Evolutionary conservation across 352 stramenopile genomes (phyloP), one percentile per base, ranked within the genome.

Genomic region (Globisporangium yorkense): DNA sequence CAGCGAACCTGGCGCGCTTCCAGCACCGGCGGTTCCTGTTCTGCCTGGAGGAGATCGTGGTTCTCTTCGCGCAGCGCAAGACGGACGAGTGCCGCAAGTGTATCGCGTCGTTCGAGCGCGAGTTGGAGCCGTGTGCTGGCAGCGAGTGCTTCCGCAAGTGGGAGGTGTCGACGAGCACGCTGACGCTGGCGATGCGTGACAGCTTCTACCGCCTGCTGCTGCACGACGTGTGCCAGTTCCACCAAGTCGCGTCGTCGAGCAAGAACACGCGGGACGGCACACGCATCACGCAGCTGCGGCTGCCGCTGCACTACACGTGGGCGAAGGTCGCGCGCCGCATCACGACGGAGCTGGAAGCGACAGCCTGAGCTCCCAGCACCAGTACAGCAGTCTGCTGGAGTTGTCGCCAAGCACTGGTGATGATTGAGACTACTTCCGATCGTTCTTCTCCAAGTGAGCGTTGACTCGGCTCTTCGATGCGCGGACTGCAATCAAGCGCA

Each of bases 11-110:
- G 20, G 53, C 72, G 48, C 76, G 83, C 12, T 91, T 93, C 55
- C 54, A 69, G 47, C 83, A 93, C 41, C 83, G 83, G 2, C 75
- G 83, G 3, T 93, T 93, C 59, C 70, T 93, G 13, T 91, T 84
- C 37, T 91, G 83, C 51, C 66, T 93, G 0, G 83, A 90, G 58
- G 79, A 87, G 44, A 72, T 93, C 29, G 63, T 92, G 12, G 59
- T 92, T 3, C 67, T 87, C 5, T 92, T 93, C 63, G 83, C 83
- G 0, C 80, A 87, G 63, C 75, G 74, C 24, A 72, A 90, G 54
- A 90, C 75, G 0, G 67, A 83, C 15, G 77, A 72, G 50, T 92
- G 83, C 51, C 72, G 79, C 18, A 24, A 51, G 13, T 65, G 74
- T 27, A 84, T 92, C 33, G 49, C 57, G 1, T 31, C 45, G 16